These are phyloP conservation scores for Naegleria gruberi DNA, from an alignment of 208 protist genomes.

Conservation along the genomic window DNA sequence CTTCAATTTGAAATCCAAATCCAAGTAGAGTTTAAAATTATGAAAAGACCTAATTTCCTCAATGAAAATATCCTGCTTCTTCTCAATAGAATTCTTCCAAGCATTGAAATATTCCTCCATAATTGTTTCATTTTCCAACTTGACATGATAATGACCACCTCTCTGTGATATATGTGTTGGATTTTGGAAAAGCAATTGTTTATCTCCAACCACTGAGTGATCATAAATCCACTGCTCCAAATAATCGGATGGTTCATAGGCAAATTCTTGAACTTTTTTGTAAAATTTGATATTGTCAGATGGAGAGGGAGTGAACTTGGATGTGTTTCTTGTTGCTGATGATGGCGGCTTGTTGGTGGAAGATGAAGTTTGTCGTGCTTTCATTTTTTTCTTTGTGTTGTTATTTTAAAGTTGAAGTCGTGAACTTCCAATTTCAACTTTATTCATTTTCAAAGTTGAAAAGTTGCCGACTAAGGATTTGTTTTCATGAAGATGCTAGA, in stretches of 20 bases:
- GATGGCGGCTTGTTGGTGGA: too few species aligned
- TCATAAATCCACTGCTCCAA: background rate
- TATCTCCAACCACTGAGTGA: background rate
- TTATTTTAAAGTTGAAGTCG: too few species aligned
- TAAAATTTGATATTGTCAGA: background rate
- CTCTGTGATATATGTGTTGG: slow-evolving; percentile 5
- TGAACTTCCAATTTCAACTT: too few species aligned
- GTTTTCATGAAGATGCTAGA: too few species aligned
- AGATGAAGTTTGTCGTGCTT: background rate
- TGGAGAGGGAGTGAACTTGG: background rate
- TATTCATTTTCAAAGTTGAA: too few species aligned
- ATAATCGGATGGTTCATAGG: background rate
- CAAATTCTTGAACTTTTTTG: background rate
- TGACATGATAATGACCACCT: slow-evolving; percentile 1
- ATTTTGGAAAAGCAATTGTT: background rate
- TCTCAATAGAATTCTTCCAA: background rate
- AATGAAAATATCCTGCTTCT: background rate
- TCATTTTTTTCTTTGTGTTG: background rate
- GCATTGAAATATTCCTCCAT: background rate
- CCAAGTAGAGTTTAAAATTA: background rate
- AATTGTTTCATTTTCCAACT: background rate
- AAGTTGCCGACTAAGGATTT: too few species aligned
- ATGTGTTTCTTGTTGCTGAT: background rate
- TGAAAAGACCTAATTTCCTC: background rate
- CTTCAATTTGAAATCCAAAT: background rate